These are phyloP conservation scores for Mucor irregularis DNA, from an alignment of 371 early-diverging fungal species.

Conservation along the genomic window DNA sequence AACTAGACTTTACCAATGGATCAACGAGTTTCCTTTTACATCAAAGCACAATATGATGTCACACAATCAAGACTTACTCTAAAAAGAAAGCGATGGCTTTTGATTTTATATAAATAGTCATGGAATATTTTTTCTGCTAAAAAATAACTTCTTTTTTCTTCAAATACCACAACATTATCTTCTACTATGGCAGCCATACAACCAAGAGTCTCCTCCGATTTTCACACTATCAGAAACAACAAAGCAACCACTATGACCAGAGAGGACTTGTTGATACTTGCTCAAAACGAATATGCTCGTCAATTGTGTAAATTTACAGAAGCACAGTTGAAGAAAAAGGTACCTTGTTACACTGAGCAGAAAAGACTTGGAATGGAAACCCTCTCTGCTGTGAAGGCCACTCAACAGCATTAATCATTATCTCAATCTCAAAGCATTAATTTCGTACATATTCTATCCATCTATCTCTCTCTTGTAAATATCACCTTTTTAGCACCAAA, in stretches of 20 bases:
- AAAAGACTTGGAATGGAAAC: conserved; percentile 3
- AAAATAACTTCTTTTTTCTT: neutral
- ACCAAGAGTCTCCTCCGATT: neutral
- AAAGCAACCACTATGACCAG: conserved; percentile 19
- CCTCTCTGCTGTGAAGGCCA: conserved; percentile 5
- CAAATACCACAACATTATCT: too few species aligned
- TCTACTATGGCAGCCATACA: conserved; percentile 17
- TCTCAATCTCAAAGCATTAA: neutral
- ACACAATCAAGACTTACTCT: too few species aligned
- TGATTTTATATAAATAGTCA: too few species aligned
- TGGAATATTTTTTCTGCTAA: neutral
- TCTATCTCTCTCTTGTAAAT: neutral
- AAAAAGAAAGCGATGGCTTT: too few species aligned
- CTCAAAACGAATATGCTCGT: conserved; percentile 43
- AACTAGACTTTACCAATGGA: too few species aligned
- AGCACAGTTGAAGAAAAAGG: conserved; percentile 33
- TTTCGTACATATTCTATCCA: conserved; percentile 2
- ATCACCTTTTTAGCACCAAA: too few species aligned
- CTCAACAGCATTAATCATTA: neutral
- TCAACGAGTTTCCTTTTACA: too few species aligned
- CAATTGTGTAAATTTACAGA: conserved; percentile 40
- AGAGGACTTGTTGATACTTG: conserved; percentile 35
- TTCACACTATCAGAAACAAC: neutral
- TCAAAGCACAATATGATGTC: neutral
- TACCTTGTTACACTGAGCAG: conserved; percentile 29